phyloP scores from a whole-genome alignment of 164 flowering plant genomes.

The Stephania japonica region DNA sequence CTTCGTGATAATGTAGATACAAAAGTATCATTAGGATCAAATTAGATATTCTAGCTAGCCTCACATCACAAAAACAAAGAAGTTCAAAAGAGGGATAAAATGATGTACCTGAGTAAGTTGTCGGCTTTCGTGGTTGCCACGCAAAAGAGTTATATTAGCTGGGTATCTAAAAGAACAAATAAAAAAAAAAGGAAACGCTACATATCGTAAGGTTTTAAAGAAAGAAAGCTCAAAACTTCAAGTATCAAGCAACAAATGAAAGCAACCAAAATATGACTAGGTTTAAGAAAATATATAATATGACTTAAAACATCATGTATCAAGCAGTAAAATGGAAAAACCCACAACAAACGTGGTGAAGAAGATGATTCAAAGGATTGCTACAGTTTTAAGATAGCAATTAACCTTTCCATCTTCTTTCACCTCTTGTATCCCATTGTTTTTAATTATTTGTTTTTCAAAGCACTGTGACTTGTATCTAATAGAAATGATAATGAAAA shows the following conservation, averaged over 20 bases:
- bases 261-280: too few relatives aligned
- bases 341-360: neutral
- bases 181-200: neutral
- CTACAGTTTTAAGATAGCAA: too few relatives aligned
- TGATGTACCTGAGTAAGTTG: conserved; percentile 85
- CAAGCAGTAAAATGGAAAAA: neutral
- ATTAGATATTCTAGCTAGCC: neutral
- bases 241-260: neutral
- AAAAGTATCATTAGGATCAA: neutral
- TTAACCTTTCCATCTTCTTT: too few relatives aligned
- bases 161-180: conserved; percentile 55
- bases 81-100: neutral
- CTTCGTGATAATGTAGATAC: neutral
- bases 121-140: conserved; percentile 98
- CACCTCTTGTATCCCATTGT: too few relatives aligned
- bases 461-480: too few relatives aligned
- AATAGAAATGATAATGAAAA: too few relatives aligned
- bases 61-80: conserved; percentile 2
- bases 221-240: neutral
- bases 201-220: neutral
- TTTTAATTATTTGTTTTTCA: too few relatives aligned
- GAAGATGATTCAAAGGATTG: neutral
- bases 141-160: conserved; percentile 90
- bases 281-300: too few relatives aligned
- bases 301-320: neutral